Base-by-base conservation (phyloP, 108 stramenopile genomes). In the Aurantiochytrium sp. region DNA sequence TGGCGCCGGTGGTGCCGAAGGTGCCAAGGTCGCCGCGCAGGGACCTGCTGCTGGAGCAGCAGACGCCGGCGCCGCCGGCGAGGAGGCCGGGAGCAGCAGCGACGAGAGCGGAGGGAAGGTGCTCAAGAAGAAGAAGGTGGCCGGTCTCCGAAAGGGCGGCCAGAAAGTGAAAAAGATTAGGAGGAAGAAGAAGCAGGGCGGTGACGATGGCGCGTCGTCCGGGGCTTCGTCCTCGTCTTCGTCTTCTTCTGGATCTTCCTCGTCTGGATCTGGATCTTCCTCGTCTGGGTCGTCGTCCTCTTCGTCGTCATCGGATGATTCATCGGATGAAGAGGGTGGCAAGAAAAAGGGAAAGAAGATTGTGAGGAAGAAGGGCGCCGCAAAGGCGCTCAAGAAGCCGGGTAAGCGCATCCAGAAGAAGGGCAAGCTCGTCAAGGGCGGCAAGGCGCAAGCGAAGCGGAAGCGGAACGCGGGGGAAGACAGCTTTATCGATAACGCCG, bases 321-420 rank as follows among this genome's bases (percentile, higher is more conserved):
- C 60, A 5, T 64, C 60, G 8, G 60, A 64, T 12, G 35, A 64
- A 5, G 60, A 64, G 60, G 60, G 60, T 12, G 60, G 60, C 35
- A 64, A 64, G 60, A 64, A 64, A 21, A 64, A 64, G 60, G n/a
- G n/a, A n/a, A 76, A 76, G 73, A 76, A 76, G 45, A n/a, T 19
- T 8, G 12, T 76, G 0, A 51, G 49, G 10, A 76, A 76, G 49
- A 25, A n/a, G n/a, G n/a, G 47, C 44, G 19, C 6, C 5, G 35
- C 5, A 5, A 76, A 76, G 21, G 21, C 49, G n/a, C 44, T 76
- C 14, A 49, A 49, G 16, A 76, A 76, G 73, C 21, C 21, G 5
- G 25, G 25, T 16, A 76, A 76, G 44, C 29, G 29, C 23, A 64
- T 25, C 35, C 18, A 44, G 44, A 25, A 44, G 73, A 44, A 49